phyloP scores from a whole-genome alignment of 1,284 basidiomycete species.

The Ustilago trichophora region DNA sequence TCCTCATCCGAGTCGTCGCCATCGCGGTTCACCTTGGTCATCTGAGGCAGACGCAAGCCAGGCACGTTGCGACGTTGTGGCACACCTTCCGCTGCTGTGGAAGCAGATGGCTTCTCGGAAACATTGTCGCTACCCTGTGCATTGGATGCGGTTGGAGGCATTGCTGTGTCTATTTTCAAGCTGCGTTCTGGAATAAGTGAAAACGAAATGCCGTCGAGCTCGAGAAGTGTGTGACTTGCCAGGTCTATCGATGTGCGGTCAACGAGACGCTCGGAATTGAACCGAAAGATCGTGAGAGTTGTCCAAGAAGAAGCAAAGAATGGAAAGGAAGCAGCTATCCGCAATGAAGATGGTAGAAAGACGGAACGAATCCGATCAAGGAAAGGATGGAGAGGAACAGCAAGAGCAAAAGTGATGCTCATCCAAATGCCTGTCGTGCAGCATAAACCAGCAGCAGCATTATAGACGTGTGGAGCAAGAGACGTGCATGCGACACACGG shows the following conservation, averaged over 20 bases:
- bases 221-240: background rate
- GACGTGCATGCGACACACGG: slow-evolving; percentile 9
- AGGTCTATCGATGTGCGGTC: too few species aligned
- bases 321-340: too few species aligned
- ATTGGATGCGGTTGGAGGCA: slow-evolving; percentile 3
- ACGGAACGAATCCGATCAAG: background rate
- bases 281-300: too few species aligned
- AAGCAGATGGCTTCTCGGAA: slow-evolving; percentile 10
- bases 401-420: background rate
- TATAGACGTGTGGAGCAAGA: too few species aligned
- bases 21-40: slow-evolving; percentile 41
- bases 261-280: background rate
- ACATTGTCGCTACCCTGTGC: background rate
- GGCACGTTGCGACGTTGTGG: slow-evolving; percentile 18
- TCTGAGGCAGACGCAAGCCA: slow-evolving; percentile 24
- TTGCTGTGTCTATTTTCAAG: too few species aligned
- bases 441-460: too few species aligned
- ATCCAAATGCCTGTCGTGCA: background rate
- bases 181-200: too few species aligned
- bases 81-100: background rate
- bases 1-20: slow-evolving; percentile 36
- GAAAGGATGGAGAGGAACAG: background rate
- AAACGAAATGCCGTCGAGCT: too few species aligned
- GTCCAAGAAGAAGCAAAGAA: too few species aligned
- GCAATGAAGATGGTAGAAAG: too few species aligned